Conservation (phyloP, 2,329 filamentous ascomycete species). For the Westerdykella sp. region DNA sequence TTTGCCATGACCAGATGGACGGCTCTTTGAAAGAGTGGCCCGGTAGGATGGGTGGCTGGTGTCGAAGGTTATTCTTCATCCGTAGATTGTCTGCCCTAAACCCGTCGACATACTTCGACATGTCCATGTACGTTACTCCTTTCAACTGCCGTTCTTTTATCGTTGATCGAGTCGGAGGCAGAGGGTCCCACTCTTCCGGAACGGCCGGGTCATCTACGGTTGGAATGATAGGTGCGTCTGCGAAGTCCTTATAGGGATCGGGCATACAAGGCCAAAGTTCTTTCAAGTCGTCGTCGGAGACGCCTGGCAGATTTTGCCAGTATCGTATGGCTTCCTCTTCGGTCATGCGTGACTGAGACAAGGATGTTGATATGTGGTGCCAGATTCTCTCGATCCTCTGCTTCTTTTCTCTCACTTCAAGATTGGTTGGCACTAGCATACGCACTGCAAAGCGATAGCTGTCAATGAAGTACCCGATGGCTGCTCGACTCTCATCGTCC, state of each 20-base stretch:
- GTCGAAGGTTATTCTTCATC: not conserved
- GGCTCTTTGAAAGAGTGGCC: too few relatives aligned
- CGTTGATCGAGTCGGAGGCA: slow-evolving; percentile 5
- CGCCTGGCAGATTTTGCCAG: slow-evolving; percentile 14
- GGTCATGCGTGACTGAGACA: slow-evolving; percentile 11
- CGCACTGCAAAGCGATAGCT: slow-evolving; percentile 24
- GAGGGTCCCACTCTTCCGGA: slow-evolving; percentile 23
- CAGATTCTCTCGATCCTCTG: slow-evolving; percentile 17
- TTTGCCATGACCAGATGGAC: slow-evolving; percentile 7
- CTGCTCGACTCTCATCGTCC: slow-evolving; percentile 16
- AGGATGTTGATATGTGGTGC: slow-evolving; percentile 13
- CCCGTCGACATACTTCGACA: slow-evolving; percentile 5
- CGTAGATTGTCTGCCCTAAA: not conserved
- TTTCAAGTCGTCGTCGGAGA: slow-evolving; percentile 4
- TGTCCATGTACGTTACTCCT: slow-evolving; percentile 19
- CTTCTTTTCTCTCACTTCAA: slow-evolving; percentile 8
- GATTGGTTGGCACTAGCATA: slow-evolving; percentile 15
- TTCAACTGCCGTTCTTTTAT: slow-evolving; percentile 10
- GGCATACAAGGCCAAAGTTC: not conserved
- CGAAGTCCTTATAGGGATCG: not conserved
- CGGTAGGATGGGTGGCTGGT: not conserved
- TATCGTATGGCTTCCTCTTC: slow-evolving; percentile 23
- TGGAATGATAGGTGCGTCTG: slow-evolving; percentile 15
- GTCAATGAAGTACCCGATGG: slow-evolving; percentile 33
- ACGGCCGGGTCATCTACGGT: slow-evolving; percentile 8